Base-by-base conservation (phyloP, 1,139 yeast genomes). In the Pichia sp. region DNA sequence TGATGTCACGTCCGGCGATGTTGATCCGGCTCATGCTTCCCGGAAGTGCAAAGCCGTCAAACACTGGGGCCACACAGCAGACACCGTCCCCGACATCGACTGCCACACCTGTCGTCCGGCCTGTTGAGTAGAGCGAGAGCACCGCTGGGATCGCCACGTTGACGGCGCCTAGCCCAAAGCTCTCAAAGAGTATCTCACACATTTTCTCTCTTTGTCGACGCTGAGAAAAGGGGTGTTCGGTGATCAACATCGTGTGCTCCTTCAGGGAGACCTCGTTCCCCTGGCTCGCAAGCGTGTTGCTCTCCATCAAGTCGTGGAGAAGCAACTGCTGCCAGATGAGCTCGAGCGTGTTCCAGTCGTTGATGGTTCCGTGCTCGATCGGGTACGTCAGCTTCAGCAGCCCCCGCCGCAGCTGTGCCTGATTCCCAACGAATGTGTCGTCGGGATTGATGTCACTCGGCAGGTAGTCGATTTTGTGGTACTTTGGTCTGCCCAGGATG, bases 21-120 rank as follows among this genome's bases (percentile, higher is more conserved):
- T 90, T 95, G 62, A 87, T 77, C 56, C 97, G 72, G 67, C 81
- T 81, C 16, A 89, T 82, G 1, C 95, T 84, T 2, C 85, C 77
- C 0, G 92, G 84, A 31, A 92, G 69, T 7, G 93, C 77, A 69
- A 89, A 90, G 5, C 98, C 98, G 57, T 90, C 93, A 69, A 80
- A 92, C 0, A 93, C 90, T 0, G 98, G 97, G 0, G 90, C 96
- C 8, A 89, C 78, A 66, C 88, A 93, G 47, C 87, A 81, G 29
- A 90, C 96, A 3, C 97, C 97, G 67, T 92, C 98, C 4, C 98
- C 98, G 43, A 87, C 81, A 67, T 92, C 97, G 13, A 92, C 69
- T 10, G 90, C 96, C 44, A 89, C 80, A 0, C 98, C 98, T 0
- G 96, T 90, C 2, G 97, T 92, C 61, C 90, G 74, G 0, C 98